Evolutionary conservation across 2,329 filamentous ascomycete species (phyloP), one percentile per base, ranked within the genome.

Genomic region (Hirsutella rhossiliensis): DNA sequence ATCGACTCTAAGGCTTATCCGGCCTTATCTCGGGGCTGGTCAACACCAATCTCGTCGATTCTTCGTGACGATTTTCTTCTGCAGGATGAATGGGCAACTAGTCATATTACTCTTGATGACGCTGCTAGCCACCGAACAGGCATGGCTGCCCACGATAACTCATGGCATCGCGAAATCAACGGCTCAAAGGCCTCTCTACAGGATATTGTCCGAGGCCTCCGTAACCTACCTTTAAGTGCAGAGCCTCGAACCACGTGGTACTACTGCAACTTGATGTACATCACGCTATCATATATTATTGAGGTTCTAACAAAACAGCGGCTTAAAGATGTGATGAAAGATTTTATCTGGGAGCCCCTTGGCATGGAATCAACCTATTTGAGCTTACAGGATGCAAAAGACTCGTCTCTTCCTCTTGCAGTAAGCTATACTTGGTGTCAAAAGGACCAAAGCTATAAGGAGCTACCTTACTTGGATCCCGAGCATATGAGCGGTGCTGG

Each of bases 191-290:
- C 41, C 44, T 63, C 50, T 2, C 54, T 61, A 1, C 57, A 52
- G 28, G 64, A 65, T 1, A 46, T 66, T 0, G 64, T 67, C 5
- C 58, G 67, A 30, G 66, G 63, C 18, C 49, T 76, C 13, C 60
- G 72, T 2, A 51, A 72, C 47, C 54, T 78, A 23, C 63, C 67
- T 2, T 48, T 71, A 46, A 62, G 60, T 1, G 54, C 56, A 6
- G 67, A 73, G 48, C 62, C 71, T 5, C 62, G 75, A 2, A 61
- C 63, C 2, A 59, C 52, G 44, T 75, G 61, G 45, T 61, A 67
- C 46, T 76, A 77, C 51, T 66, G 60, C 50, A 76, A 77, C 51
- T 56, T 67, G 44, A 73, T 75, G 64, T 77, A 64, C 51, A 58
- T 59, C 1, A 61, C 62, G 1, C 61, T 65, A 3, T 64, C 63